Percentiles rank a stretch among this genome's conserved stretches.
phyloP scores from a whole-genome alignment of 164 flowering plant species.

The Chimonanthus salicifolius region DNA sequence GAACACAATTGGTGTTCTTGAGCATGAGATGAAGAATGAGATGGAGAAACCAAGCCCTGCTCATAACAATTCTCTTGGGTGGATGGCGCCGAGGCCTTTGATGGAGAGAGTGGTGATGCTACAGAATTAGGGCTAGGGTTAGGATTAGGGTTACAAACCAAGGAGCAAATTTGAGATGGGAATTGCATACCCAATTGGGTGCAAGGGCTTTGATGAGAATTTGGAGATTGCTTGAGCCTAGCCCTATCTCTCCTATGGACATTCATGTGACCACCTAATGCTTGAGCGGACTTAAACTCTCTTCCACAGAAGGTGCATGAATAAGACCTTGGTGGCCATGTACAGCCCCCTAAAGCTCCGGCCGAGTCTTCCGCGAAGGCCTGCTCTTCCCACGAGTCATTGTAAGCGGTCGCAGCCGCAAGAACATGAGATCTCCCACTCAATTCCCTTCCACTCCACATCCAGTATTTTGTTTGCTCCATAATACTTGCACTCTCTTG shows the following conservation, averaged over 20 bases:
- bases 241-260: slow-evolving; percentile 87
- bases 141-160: slow-evolving; percentile 33
- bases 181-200: slow-evolving; percentile 20
- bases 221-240: slow-evolving; percentile 54
- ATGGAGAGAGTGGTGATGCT: slow-evolving; percentile 24
- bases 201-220: slow-evolving; percentile 14
- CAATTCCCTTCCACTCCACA: slow-evolving; percentile 42
- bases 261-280: slow-evolving; percentile 90
- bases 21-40: slow-evolving; percentile 21
- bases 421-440: slow-evolving; percentile 23
- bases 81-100: slow-evolving; percentile 37
- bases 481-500: background rate
- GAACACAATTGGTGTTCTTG: slow-evolving; percentile 19
- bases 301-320: slow-evolving; percentile 79
- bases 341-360: slow-evolving; percentile 59
- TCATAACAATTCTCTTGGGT: slow-evolving; percentile 13
- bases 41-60: slow-evolving; percentile 16
- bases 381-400: slow-evolving; percentile 83
- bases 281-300: slow-evolving; percentile 90
- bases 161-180: slow-evolving; percentile 31
- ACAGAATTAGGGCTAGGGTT: slow-evolving; percentile 22
- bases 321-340: slow-evolving; percentile 93
- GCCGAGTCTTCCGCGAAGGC: slow-evolving; percentile 88
- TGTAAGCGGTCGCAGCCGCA: slow-evolving; percentile 6
- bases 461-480: slow-evolving; percentile 53